A percentile compares a stretch with the other conserved stretches of the same genome.
Evolutionary conservation across 208 protist genomes (phyloP).

Genomic region (Trypanosoma vivax): DNA sequence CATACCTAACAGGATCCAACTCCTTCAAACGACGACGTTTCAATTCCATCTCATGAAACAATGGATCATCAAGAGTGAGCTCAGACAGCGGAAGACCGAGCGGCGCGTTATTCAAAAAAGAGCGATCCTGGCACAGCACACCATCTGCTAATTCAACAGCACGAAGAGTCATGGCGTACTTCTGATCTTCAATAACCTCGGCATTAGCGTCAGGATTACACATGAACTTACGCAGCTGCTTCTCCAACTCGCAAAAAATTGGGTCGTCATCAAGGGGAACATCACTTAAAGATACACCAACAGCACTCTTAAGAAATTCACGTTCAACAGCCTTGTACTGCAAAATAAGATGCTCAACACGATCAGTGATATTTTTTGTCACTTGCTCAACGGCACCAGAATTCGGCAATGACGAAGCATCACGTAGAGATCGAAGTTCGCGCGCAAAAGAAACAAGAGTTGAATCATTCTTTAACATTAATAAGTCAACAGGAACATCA

Average conservation of each 20-base stretch:
- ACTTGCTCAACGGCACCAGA: conserved; percentile 22
- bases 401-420: neutral
- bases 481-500: neutral
- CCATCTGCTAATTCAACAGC: conserved; percentile 41
- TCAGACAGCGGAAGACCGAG: conserved; percentile 59
- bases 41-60: conserved; percentile 58
- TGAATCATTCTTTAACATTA: neutral
- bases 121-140: conserved; percentile 48
- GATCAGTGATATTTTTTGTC: conserved; percentile 51
- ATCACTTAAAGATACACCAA: conserved; percentile 50
- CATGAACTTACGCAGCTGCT: conserved; percentile 38
- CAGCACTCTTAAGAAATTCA: conserved; percentile 38
- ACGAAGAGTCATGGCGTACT: conserved; percentile 52
- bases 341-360: conserved; percentile 41
- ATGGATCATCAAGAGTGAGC: conserved; percentile 37
- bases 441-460: neutral
- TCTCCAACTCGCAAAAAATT: conserved; percentile 45
- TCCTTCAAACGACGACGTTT: conserved; percentile 28
- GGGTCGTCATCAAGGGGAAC: conserved; percentile 54
- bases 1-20: conserved; percentile 16
- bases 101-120: conserved; percentile 53
- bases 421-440: neutral
- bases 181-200: conserved; percentile 33
- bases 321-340: conserved; percentile 41
- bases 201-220: conserved; percentile 40